phyloP scores from a whole-genome alignment of 768 basidiomycete species.

The Russula vinacea region DNA sequence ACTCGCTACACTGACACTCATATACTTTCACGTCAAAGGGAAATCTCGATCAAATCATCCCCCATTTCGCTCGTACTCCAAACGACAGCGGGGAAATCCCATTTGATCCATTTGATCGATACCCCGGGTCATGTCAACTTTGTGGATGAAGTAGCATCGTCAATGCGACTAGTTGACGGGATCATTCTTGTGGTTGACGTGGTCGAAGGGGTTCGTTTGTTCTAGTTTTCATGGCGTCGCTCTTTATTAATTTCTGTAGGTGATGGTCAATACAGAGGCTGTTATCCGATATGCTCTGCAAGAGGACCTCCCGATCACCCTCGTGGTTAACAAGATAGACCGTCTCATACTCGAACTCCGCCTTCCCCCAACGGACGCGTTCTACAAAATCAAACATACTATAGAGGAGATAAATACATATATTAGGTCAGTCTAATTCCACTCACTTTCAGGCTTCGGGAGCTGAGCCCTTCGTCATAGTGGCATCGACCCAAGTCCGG shows the following conservation, averaged over 20 bases:
- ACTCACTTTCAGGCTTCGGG: conserved; percentile 6
- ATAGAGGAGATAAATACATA: conserved; percentile 98
- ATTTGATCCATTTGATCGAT: conserved; percentile 90
- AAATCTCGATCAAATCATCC: conserved; percentile 93
- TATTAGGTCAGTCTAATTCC: conserved; percentile 60
- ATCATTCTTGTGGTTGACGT: conserved; percentile 93
- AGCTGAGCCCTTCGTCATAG: conserved; percentile 38
- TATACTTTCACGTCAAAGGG: conserved; percentile 78
- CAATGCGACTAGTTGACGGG: conserved; percentile 85
- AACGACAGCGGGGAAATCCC: conserved; percentile 86
- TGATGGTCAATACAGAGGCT: conserved; percentile 91
- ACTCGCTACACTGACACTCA: conserved; percentile 96
- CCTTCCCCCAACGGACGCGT: conserved; percentile 93
- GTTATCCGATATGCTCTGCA: conserved; percentile 86
- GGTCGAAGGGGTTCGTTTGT: conserved; percentile 78
- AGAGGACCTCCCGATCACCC: conserved; percentile 83
- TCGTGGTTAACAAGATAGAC: conserved; percentile 98
- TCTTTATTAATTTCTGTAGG: conserved; percentile 42
- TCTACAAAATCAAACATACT: conserved; percentile 98
- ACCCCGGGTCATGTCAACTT: conserved; percentile 99
- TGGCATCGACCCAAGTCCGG: conserved; percentile 84
- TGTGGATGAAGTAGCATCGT: conserved; percentile 92
- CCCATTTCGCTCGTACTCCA: conserved; percentile 92
- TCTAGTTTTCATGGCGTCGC: conserved; percentile 4
- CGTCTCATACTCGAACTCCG: conserved; percentile 94